Evolutionary conservation across 768 basidiomycete genomes (phyloP), one percentile per base, ranked within the genome.

Genomic region (Auricularia sp.): DNA sequence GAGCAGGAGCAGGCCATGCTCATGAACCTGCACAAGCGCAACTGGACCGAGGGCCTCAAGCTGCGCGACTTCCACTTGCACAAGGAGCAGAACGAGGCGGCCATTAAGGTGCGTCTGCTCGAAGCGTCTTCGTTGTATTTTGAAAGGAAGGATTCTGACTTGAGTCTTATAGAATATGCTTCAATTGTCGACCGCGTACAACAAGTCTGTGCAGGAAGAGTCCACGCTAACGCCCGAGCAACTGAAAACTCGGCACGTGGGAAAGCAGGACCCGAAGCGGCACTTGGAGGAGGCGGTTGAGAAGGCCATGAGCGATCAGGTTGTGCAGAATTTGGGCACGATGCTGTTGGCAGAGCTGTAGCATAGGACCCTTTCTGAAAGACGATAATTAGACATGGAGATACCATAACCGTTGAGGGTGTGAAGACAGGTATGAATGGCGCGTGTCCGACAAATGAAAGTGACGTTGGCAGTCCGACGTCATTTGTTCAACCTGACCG

Each of bases 1-100:
- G 96, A 98, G 74, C 84, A 96, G 2, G 97, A 99, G 76, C 97
- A 99, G 74, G 85, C 90, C 18, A 99, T 99, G 97, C 77, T 99
- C 69, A 93, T 98, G 90, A 99, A 98, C 75, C 78, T 99, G 70
- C 97, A 99, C 80, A 98, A 98, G 77, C 83, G 94, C 71, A 96
- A 97, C 73, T 99, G 97, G 97, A 98, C 97, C 2, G 95, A 98
- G 75, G 97, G 96, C 1, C 78, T 99, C 69, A 92, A 90, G 74
- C 75, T 99, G 72, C 83, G 87, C 51, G 94, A 98, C 77, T 98
- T 98, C 65, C 56, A 59, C 75, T 76, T 82, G 63, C 92, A 95
- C 76, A 93, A 94, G 72, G 85, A 91, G 75, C 78, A 78, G 36
- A 98, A 98, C 71, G 94, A 98, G 78, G 88, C 86, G 71, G 88